Percentiles rank a stretch among this genome's conserved stretches.
phyloP scores from a whole-genome alignment of 208 protist species.

The Trypanosoma platydactyli region DNA sequence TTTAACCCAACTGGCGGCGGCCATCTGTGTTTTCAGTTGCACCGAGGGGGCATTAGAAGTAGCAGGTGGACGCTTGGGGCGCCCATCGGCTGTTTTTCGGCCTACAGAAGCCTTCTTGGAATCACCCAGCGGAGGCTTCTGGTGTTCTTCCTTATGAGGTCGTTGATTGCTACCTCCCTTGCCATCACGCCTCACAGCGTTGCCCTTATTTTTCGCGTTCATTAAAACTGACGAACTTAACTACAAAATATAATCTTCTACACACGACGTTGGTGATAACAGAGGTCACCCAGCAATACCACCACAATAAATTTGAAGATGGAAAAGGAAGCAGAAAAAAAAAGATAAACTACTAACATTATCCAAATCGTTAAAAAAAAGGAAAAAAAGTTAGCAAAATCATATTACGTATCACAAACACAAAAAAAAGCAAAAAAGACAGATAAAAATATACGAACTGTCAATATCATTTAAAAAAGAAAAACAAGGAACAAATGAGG shows the following conservation, averaged over 20 bases:
- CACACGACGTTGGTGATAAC: neutral
- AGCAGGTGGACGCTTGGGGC: conserved; percentile 15
- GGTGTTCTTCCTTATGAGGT: conserved; percentile 20
- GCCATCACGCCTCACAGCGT: neutral
- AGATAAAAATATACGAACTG: conserved; percentile 10
- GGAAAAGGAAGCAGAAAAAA: conserved; percentile 6
- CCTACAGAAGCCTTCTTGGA: conserved; percentile 17
- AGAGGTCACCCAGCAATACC: neutral
- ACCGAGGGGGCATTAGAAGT: conserved; percentile 37
- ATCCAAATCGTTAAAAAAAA: conserved; percentile 20
- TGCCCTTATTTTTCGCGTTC: conserved; percentile 19
- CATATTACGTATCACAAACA: conserved; percentile 17
- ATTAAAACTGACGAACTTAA: conserved; percentile 24
- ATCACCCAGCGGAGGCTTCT: conserved; percentile 8
- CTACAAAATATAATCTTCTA: conserved; percentile 9
- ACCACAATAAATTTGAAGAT: neutral
- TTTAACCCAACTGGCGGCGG: conserved; percentile 52
- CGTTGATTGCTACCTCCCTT: conserved; percentile 14
- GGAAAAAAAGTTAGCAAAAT: conserved; percentile 16
- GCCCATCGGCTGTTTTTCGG: conserved; percentile 13
- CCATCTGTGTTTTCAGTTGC: conserved; percentile 46
- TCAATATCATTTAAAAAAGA: conserved; percentile 29
- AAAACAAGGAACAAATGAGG: neutral
- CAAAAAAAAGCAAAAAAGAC: conserved; percentile 17
- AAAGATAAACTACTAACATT: conserved; percentile 1